These are phyloP conservation scores for Cladosporium sp. DNA, from an alignment of 2,329 filamentous ascomycete species.

Conservation along the genomic window DNA sequence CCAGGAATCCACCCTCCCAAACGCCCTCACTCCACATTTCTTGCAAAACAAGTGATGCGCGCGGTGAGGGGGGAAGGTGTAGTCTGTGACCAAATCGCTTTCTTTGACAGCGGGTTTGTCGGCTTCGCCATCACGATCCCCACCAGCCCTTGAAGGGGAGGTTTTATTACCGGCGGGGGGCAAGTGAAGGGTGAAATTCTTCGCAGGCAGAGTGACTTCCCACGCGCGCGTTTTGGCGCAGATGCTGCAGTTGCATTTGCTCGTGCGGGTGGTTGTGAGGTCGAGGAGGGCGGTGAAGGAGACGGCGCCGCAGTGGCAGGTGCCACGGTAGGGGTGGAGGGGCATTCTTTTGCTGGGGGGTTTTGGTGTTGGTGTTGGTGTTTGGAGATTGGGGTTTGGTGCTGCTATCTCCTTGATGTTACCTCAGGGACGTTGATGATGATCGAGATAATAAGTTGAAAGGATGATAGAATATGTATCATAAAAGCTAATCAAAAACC, in stretches of 20 bases:
- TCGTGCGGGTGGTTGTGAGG: background rate
- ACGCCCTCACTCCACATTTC: background rate
- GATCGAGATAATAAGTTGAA: too few relatives aligned
- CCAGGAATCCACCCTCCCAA: background rate
- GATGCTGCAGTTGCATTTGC: conserved; percentile 12
- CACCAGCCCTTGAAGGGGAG: too few relatives aligned
- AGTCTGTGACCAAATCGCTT: conserved; percentile 1
- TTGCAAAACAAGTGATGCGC: conserved; percentile 8
- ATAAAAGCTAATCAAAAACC: too few relatives aligned
- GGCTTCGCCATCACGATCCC: too few relatives aligned
- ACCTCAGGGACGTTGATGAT: too few relatives aligned
- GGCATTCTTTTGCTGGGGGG: background rate
- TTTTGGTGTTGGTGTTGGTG: background rate
- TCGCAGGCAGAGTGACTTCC: background rate
- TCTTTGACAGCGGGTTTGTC: background rate
- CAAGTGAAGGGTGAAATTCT: background rate
- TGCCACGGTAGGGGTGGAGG: background rate
- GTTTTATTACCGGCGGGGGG: background rate
- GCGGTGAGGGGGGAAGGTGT: background rate
- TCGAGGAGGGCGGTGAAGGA: conserved; percentile 2
- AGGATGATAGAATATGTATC: too few relatives aligned
- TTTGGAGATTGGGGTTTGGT: too few relatives aligned
- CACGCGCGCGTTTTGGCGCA: conserved; percentile 4
- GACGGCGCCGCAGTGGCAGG: conserved; percentile 4
- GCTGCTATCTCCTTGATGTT: too few relatives aligned